Evolutionary conservation across 148 eudicot species (phyloP), one percentile per base, ranked within the genome.

Genomic region (Rhododendron kiyosumense): DNA sequence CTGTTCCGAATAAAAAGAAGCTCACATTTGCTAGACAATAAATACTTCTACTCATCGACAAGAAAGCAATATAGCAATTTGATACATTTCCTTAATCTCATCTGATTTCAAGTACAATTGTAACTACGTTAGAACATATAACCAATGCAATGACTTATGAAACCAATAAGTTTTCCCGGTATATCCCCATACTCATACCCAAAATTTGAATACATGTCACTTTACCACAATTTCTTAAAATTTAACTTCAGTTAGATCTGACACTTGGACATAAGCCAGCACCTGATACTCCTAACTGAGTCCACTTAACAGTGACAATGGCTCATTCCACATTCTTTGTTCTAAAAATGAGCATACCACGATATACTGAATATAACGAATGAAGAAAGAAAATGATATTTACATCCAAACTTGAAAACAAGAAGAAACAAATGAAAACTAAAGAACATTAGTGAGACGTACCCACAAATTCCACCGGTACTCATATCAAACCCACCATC

Each of bases 401-500:
- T 13, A 71, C 38, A 32, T 71, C 30, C 76, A 45, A 14, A 78
- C 48, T 28, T 43, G 46, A 63, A 63, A 79, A 30, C 83, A 12
- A 2, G 32, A 79, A 30, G 82, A 80, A 30, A 63, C 30, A 46
- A 8, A 30, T 84, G 26, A 79, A 38, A 69, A 71, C 32, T 14
- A 82, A 32, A 38, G 20, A 36, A 48, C 76, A 51, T 48, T 32
- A 80, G 52, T 24, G 49, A 67, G 17, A 38, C 94, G 63, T 94
- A 96, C 99, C 98, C 98, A 83, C 97, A 94, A 89, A 94, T 83
- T 82, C 99, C 99, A 84, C 90, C 92, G 10, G 98, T 91, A 78
- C 93, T 93, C 99, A 96, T 94, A 92, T 95, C 98, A 89, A 92
- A 94, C 20, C 99, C 99, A 26, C 99, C 99, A 90, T 96, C 99